Evolutionary conservation across 345 rosid species (phyloP), one percentile per base, ranked within the genome.

Genomic region (Populus euphratica): DNA sequence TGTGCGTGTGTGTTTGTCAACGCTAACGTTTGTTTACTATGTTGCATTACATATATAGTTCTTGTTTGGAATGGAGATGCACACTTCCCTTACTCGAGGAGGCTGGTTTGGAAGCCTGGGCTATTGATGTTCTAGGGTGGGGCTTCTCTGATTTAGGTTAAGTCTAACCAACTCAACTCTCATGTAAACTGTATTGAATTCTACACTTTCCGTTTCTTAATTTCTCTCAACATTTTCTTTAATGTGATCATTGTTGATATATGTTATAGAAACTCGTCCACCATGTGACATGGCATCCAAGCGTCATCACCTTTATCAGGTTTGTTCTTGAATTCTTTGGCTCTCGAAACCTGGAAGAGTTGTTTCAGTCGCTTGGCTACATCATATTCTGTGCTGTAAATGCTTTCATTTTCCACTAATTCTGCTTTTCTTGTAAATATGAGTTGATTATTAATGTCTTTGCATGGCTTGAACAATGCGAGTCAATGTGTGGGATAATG

Each of bases 1-100:
- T 36, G 12, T n/a, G n/a, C n/a, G 43, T 2, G 43, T 8, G 12
- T 41, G 12, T 41, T 2, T 39, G 0, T 33, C 35, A 33, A 33
- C 12, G 11, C 12, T 39, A 8, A 39, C 3, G 44, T 10, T 2
- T 12, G 44, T 41, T 41, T 39, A 39, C 43, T 39, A 39, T 41
- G 12, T 73, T 85, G 72, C 80, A 81, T 81, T 84, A 72, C 79
- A 77, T 76, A 4, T 11, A n/a, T 85, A 95, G 98, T 86, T 93
- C 98, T 68, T 95, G 98, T 86, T 88, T 96, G 85, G 99, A 96
- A 89, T 96, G 98, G 99, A 89, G 97, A 85, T 91, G 88, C 85
- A 83, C 90, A 4, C 87, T 80, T 63, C 98, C 96, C 2, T 80
- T 91, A 85, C 99, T 96, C 2, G 98, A 93, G 85, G 99, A 93